Conservation (phyloP, 345 rosid species). For the Linum trigynum region DNA sequence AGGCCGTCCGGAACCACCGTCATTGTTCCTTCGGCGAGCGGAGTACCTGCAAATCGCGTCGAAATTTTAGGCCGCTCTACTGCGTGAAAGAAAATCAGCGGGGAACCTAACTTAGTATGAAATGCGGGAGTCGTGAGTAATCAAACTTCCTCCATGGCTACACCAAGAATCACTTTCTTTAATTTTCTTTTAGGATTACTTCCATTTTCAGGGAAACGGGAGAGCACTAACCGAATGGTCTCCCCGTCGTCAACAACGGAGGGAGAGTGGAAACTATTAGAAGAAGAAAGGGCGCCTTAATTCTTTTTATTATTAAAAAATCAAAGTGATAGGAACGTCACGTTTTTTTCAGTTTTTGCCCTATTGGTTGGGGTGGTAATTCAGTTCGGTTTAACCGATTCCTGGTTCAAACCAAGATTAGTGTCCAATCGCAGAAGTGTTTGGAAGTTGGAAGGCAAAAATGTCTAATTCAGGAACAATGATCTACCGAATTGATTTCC, state of each 20-base stretch:
- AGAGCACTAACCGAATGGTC: background rate
- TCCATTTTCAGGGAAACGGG: background rate
- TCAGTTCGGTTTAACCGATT: too few relatives aligned
- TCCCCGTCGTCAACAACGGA: background rate
- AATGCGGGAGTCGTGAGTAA: background rate
- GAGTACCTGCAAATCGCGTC: background rate
- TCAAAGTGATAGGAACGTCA: too few relatives aligned
- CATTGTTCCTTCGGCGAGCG: background rate
- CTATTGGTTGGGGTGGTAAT: too few relatives aligned
- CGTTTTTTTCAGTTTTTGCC: too few relatives aligned
- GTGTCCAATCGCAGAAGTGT: too few relatives aligned
- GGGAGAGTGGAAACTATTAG: background rate
- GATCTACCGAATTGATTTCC: too few relatives aligned
- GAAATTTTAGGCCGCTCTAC: background rate
- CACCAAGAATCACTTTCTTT: background rate
- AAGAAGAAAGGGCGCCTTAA: background rate
- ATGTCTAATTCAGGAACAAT: too few relatives aligned
- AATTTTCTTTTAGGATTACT: background rate
- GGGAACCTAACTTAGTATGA: background rate
- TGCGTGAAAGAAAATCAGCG: background rate
- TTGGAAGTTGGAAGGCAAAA: too few relatives aligned
- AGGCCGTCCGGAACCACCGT: conserved; percentile 16
- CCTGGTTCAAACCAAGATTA: too few relatives aligned
- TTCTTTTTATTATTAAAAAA: too few relatives aligned
- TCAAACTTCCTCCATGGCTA: background rate